phyloP scores from a whole-genome alignment of 164 flowering plant genomes.

The Nymphaea thermarum region DNA sequence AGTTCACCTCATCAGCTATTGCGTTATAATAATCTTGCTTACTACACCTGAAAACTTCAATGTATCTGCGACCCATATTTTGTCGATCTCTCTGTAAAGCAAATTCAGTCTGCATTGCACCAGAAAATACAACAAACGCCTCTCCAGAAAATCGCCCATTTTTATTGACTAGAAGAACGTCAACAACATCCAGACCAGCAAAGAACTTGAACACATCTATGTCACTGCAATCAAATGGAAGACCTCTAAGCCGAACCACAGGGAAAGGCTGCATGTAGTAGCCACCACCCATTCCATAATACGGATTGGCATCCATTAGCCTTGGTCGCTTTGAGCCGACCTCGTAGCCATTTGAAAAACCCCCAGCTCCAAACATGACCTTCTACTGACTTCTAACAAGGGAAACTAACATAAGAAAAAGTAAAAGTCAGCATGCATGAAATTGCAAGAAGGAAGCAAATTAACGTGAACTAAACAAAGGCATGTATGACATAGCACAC shows the following conservation, averaged over 20 bases:
- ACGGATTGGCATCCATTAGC: slow-evolving; percentile 37
- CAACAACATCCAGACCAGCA: slow-evolving; percentile 79
- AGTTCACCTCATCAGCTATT: slow-evolving; percentile 71
- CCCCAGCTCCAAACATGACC: slow-evolving; percentile 34
- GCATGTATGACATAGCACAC: too few relatives aligned
- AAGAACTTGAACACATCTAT: slow-evolving; percentile 83
- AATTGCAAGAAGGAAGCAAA: too few relatives aligned
- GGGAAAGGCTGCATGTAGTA: slow-evolving; percentile 45
- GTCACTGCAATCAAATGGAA: slow-evolving; percentile 82
- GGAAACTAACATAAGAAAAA: slow-evolving; percentile 21
- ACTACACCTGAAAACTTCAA: slow-evolving; percentile 77
- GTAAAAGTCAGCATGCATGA: background rate
- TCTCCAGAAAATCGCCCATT: slow-evolving; percentile 45
- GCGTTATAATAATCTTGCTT: slow-evolving; percentile 88
- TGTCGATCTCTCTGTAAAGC: slow-evolving; percentile 72
- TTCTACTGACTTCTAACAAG: slow-evolving; percentile 27
- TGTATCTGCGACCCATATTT: slow-evolving; percentile 79
- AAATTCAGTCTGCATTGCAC: slow-evolving; percentile 59
- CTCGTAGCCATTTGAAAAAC: slow-evolving; percentile 29
- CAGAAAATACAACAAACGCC: slow-evolving; percentile 78
- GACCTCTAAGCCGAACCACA: slow-evolving; percentile 83
- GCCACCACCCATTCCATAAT: slow-evolving; percentile 83
- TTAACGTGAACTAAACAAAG: too few relatives aligned
- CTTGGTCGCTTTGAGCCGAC: slow-evolving; percentile 33
- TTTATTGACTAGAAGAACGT: slow-evolving; percentile 68